Conservation (phyloP, 1,284 basidiomycete genomes). For the Mycosarcoma mackinlayi region DNA sequence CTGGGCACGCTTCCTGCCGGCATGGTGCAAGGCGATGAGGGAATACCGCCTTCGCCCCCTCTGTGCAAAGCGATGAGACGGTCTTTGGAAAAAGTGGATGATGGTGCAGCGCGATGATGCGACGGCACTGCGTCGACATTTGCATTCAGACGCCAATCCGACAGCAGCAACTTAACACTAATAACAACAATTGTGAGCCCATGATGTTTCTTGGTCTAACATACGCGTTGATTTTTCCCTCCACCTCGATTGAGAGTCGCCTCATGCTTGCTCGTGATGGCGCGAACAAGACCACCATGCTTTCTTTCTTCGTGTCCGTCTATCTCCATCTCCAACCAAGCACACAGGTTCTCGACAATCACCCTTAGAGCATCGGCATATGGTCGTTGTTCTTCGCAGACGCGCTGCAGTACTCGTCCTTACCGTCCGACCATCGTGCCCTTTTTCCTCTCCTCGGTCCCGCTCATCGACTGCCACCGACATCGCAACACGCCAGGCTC, state of each 20-base stretch:
- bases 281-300: slow-evolving; percentile 10
- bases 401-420: background rate
- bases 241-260: slow-evolving; percentile 11
- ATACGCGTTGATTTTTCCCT: background rate
- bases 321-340: background rate
- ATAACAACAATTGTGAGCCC: no score
- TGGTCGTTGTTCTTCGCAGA: background rate
- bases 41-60: no score
- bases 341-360: background rate
- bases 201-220: slow-evolving; percentile 2
- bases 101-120: background rate
- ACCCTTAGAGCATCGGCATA: background rate
- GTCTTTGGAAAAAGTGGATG: background rate
- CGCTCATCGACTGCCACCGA: background rate
- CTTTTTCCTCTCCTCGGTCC: background rate
- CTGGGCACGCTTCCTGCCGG: slow-evolving; percentile 38
- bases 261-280: slow-evolving; percentile 1
- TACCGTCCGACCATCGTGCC: background rate
- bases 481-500: slow-evolving; percentile 2
- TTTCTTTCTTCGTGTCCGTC: background rate
- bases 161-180: no score
- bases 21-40: slow-evolving; percentile 3
- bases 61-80: background rate
- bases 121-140: no score
- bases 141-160: no score